phyloP scores from a whole-genome alignment of 2,329 filamentous ascomycete genomes.

The Monosporascus sp. region DNA sequence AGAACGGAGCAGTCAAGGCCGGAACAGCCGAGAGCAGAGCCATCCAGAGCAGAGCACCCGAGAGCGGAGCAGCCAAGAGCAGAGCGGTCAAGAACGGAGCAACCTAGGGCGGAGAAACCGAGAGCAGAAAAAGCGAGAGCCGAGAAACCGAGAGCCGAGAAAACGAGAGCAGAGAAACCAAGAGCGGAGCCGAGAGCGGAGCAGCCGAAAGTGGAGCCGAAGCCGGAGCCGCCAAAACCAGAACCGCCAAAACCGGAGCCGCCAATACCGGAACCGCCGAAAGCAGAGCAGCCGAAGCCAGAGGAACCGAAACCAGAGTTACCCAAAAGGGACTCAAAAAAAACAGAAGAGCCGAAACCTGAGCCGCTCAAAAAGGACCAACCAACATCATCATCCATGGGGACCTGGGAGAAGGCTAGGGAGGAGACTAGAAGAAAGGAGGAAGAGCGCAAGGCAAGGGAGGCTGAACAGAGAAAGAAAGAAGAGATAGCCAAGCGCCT shows the following conservation, averaged over 20 bases:
- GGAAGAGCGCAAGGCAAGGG: constrained; percentile 45
- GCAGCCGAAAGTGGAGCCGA: constrained; percentile 14
- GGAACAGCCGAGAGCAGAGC: constrained; percentile 1
- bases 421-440: constrained; percentile 62
- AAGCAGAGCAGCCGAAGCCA: constrained; percentile 12
- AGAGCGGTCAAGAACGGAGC: constrained; percentile 4
- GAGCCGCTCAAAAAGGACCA: constrained; percentile 15
- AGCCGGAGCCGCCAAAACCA: constrained; percentile 13
- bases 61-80: neutral
- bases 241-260: constrained; percentile 10
- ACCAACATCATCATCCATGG: constrained; percentile 32
- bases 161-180: constrained; percentile 3
- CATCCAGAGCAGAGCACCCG: neutral
- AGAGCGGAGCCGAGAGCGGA: neutral
- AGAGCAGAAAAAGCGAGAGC: constrained; percentile 23
- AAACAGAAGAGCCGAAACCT: neutral
- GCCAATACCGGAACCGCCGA: constrained; percentile 8
- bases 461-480: constrained; percentile 53
- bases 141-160: constrained; percentile 20
- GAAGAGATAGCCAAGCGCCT: constrained; percentile 51
- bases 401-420: constrained; percentile 63
- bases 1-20: neutral
- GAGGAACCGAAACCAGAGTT: constrained; percentile 8
- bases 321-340: neutral
- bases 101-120: constrained; percentile 10